Conservation (phyloP, 2,329 filamentous ascomycete species). For the Fusarium heterosporum region DNA sequence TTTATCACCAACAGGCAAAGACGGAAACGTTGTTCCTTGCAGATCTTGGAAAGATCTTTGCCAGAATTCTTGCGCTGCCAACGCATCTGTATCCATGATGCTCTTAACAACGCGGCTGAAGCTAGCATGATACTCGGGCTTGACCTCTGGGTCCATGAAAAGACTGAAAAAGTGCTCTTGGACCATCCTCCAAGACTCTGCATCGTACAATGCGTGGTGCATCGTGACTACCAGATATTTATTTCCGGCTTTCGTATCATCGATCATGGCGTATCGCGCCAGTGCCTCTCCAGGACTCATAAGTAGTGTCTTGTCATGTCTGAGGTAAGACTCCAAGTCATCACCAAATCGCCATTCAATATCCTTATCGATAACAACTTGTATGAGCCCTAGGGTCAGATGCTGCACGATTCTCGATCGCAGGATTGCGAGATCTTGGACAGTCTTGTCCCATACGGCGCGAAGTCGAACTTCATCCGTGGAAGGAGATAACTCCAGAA, state of each 20-base stretch:
- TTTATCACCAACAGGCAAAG: not conserved
- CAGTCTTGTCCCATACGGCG: constrained; percentile 3
- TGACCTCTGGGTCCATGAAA: constrained; percentile 17
- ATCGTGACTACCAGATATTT: constrained; percentile 1
- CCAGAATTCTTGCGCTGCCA: not conserved
- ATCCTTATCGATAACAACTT: constrained; percentile 3
- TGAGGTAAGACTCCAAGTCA: not conserved
- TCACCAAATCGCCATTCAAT: not conserved
- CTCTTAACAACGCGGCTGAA: not conserved
- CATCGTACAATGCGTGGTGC: constrained; percentile 17
- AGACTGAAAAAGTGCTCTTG: constrained; percentile 48
- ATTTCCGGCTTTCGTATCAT: not conserved
- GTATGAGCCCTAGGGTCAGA: not conserved
- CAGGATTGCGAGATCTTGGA: constrained; percentile 49
- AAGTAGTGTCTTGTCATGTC: not conserved
- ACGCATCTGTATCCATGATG: not conserved
- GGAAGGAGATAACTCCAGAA: not conserved
- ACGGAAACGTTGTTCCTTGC: not conserved
- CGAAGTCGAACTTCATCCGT: not conserved
- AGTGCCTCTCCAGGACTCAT: constrained; percentile 1
- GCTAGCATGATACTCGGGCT: not conserved
- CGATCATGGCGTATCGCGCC: constrained; percentile 7
- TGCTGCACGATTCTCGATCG: constrained; percentile 52
- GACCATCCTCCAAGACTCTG: constrained; percentile 50
- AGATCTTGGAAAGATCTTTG: not conserved